phyloP scores from a whole-genome alignment of 78 protist genomes.

The Dictyostelium purpureum region DNA sequence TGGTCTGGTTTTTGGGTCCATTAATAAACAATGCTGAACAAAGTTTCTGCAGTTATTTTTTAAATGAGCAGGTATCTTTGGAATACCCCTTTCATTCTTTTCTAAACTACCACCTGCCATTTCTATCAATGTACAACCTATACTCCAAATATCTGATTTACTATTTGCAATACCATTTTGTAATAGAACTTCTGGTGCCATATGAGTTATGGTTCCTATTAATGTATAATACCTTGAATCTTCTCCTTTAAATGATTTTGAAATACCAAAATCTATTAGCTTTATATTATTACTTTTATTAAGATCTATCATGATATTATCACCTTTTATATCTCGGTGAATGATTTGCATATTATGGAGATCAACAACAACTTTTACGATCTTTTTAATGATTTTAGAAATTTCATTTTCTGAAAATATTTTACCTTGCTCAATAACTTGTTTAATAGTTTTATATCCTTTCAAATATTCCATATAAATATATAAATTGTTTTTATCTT shows the following conservation, averaged over 20 bases:
- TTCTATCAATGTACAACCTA: constrained; percentile 85
- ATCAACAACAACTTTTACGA: not conserved
- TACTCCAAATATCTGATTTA: constrained; percentile 83
- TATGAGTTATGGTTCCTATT: constrained; percentile 87
- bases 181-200: constrained; percentile 91
- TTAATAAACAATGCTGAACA: not conserved
- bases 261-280: constrained; percentile 85
- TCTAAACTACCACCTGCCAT: constrained; percentile 67
- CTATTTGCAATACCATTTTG: constrained; percentile 71
- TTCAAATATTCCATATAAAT: not conserved
- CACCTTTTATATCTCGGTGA: constrained; percentile 85
- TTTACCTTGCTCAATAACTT: not conserved
- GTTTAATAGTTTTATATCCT: not conserved
- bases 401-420: too few species aligned
- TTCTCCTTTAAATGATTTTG: not conserved
- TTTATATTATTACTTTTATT: constrained; percentile 72
- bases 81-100: not conserved
- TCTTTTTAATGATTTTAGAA: not conserved
- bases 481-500: not conserved
- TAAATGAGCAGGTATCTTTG: not conserved
- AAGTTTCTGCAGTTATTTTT: not conserved
- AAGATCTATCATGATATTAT: constrained; percentile 93
- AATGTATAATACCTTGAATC: constrained; percentile 33
- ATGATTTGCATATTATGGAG: constrained; percentile 32
- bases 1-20: too few species aligned